Base-by-base conservation (phyloP, 2,329 filamentous ascomycete species). In the Neopestalotiopsis clavispora region DNA sequence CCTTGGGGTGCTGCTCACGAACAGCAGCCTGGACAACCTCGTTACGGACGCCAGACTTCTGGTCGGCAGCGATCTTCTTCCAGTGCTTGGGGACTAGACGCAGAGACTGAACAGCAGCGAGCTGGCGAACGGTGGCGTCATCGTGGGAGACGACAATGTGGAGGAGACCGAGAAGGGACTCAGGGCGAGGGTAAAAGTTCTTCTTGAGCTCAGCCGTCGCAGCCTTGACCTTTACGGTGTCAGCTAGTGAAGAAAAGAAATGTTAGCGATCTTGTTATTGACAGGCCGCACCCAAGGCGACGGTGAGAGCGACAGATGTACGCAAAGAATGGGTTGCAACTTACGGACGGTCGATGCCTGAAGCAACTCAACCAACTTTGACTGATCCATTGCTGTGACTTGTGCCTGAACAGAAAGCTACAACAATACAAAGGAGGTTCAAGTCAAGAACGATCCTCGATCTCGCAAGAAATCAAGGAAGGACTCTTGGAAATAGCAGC, bases 191-290 rank as follows among this genome's bases (percentile, higher is more conserved):
- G 85, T 97, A 98, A 86, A 94, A 98, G 83, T 93, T 93, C 82
- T 97, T 96, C 83, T 97, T 95, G 70, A 98, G 90, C 76, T 94
- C 91, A 69, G 92, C 90, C 20, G 95, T 99, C 72, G 95, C 94
- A 74, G 92, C 90, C 88, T 98, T 97, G 81, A 97, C 91, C 82
- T 91, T 90, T 75, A 93, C 90, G 74, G 94, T 97, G 83, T 97
- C 92, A 79, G 96, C 94, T 97, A 78, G 49, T 75, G 66, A 23
- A 73, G 68, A 71, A 75, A 60, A 71, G 71, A 60, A 71, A 68
- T 49, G 80, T 84, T 73, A 85, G 81, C 71, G 70, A 71, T 12
- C 58, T 42, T 28, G 49, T 62, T n/a, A 34, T 62, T n/a, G 17
- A 28, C 17, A 17, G 7, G 45, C 17, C 57, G 23, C 28, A 20